Base-by-base conservation (phyloP, 495 filamentous ascomycete genomes). In the Hyaloscypha bicolor region DNA sequence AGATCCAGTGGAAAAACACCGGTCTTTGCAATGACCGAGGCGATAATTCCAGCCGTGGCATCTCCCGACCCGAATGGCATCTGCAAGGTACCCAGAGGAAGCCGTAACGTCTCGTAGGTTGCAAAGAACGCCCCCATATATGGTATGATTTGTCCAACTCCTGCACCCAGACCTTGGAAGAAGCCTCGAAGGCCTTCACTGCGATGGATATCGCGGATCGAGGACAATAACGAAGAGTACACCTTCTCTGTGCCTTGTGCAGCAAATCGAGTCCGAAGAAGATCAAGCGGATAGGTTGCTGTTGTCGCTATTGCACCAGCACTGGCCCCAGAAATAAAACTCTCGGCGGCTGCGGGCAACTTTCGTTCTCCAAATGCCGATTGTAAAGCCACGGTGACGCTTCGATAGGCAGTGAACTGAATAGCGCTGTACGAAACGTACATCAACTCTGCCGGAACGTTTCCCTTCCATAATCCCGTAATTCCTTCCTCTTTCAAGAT, bases 101-200 rank as follows among this genome's bases (percentile, higher is more conserved):
- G 78, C 14, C 90, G 82, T 51, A 93, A 75, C 25, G 83, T 76
- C 77, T 98, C 96, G 80, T 98, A 98, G 53, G 86, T 83, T 42
- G 91, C 86, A 79, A 99, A 99, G 79, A 99, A 98, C 5, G 96
- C 75, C 3, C 96, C 96, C 94, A 98, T 99, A 75, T 94, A 94
- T 4, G 95, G 95, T 22, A 97, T 87, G 45, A 99, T 91, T 79
- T 97, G 94, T 19, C 79, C 88, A 29, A 98, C 81, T 0, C 87
- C 93, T 0, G 95, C 92, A 0, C 84, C 84, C 31, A 95, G 80
- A 0, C 95, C 95, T 45, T 91, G 91, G 78, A 94, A 99, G 77
- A 96, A 97, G 0, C 95, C 95, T 12, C 74, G 69, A 0, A 78
- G 29, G 0, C 95, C 95, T 79, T 99, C 95, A 55, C 90, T 79